phyloP scores from a whole-genome alignment of 2,329 filamentous ascomycete genomes.

The Aspergillus fijiensis region DNA sequence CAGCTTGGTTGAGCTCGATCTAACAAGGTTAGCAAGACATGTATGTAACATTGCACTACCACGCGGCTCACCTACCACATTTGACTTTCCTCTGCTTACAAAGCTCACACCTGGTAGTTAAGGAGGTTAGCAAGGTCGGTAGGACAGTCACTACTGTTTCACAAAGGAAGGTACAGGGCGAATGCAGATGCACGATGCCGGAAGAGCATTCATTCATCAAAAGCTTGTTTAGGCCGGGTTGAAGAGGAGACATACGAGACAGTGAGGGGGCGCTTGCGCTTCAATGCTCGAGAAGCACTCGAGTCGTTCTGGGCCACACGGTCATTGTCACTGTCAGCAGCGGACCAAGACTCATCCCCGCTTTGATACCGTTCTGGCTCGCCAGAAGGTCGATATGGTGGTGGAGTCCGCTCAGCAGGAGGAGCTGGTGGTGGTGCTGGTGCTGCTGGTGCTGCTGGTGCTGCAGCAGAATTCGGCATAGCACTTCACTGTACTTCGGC shows the following conservation, averaged over 20 bases:
- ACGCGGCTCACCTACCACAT: slow-evolving; percentile 38
- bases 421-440: slow-evolving; percentile 8
- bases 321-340: slow-evolving; percentile 37
- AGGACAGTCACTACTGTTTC: background rate
- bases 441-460: background rate
- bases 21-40: slow-evolving; percentile 18
- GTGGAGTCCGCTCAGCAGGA: slow-evolving; percentile 23
- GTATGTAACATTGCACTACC: background rate
- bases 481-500: slow-evolving; percentile 25
- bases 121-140: background rate
- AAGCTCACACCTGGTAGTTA: slow-evolving; percentile 38
- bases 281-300: slow-evolving; percentile 28
- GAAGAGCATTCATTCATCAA: background rate
- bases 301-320: slow-evolving; percentile 29
- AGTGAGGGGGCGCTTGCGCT: slow-evolving; percentile 40
- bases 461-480: slow-evolving; percentile 34
- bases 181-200: too few relatives aligned
- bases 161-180: too few relatives aligned
- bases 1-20: slow-evolving; percentile 61
- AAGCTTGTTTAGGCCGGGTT: background rate
- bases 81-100: slow-evolving; percentile 49
- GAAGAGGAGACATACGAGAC: slow-evolving; percentile 33
- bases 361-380: slow-evolving; percentile 33
- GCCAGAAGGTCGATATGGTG: slow-evolving; percentile 21
- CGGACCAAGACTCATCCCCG: slow-evolving; percentile 36